Percentiles rank a stretch among this genome's conserved stretches.
Conservation (phyloP, 768 basidiomycete species). For the Phaeotremella skinneri region DNA sequence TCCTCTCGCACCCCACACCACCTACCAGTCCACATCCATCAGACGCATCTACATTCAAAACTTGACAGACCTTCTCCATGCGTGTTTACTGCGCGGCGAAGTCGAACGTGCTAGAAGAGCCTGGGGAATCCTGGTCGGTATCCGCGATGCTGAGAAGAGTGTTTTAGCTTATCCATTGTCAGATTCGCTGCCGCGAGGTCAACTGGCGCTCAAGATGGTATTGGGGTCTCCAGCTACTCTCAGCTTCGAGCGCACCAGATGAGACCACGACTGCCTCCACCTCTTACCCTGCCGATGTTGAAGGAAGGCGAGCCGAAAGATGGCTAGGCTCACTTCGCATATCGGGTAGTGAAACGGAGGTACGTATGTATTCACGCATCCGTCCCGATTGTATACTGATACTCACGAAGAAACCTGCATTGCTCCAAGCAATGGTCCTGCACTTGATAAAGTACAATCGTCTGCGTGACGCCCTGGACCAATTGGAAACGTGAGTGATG, state of each 20-base stretch:
- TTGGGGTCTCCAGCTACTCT: constrained; percentile 44
- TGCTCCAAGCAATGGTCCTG: constrained; percentile 73
- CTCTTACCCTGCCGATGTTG: constrained; percentile 3
- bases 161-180: constrained; percentile 1
- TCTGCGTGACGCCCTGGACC: constrained; percentile 72
- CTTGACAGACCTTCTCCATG: constrained; percentile 42
- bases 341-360: constrained; percentile 36
- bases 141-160: background rate
- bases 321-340: constrained; percentile 40
- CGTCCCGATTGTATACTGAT: background rate
- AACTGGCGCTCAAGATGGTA: constrained; percentile 48
- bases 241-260: background rate
- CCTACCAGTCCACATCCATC: constrained; percentile 15
- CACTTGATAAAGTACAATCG: constrained; percentile 62
- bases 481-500: constrained; percentile 71
- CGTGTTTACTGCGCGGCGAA: constrained; percentile 39
- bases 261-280: background rate
- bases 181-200: constrained; percentile 51
- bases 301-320: constrained; percentile 29
- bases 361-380: constrained; percentile 24
- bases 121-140: constrained; percentile 49
- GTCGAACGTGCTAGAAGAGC: constrained; percentile 34
- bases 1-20: constrained; percentile 16
- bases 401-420: constrained; percentile 62
- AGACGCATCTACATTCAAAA: constrained; percentile 49